These are phyloP conservation scores for Cardamine chenopodiifolia DNA, from an alignment of 345 rosid species.

Conservation along the genomic window DNA sequence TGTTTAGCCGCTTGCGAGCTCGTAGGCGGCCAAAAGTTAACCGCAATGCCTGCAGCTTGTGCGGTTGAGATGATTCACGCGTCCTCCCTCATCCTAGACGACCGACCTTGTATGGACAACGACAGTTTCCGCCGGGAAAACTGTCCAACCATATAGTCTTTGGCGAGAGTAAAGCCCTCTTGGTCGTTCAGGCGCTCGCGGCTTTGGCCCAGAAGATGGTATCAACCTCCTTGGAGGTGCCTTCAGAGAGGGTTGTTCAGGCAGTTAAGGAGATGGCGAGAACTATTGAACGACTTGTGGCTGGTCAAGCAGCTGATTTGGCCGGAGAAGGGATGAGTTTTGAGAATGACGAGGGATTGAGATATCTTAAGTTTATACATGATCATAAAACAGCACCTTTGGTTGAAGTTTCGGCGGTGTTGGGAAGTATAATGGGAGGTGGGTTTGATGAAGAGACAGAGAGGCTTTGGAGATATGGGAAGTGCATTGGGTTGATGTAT, in stretches of 20 bases:
- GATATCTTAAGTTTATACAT: not conserved
- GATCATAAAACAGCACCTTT: not conserved
- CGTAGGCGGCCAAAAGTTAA: not conserved
- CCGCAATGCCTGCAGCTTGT: not conserved
- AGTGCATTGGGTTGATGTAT: not conserved
- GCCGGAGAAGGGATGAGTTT: not conserved
- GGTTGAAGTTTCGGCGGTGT: not conserved
- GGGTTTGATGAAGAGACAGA: not conserved
- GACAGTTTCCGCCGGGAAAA: not conserved
- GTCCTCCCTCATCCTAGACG: not conserved
- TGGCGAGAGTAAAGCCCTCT: not conserved
- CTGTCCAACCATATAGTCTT: not conserved
- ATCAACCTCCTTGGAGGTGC: not conserved
- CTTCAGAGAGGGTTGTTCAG: not conserved
- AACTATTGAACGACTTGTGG: not conserved
- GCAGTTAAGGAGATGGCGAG: not conserved
- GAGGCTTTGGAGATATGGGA: not conserved
- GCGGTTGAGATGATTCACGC: not conserved
- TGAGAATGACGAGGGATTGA: not conserved
- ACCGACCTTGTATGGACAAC: constrained; percentile 1
- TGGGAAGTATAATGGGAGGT: not conserved
- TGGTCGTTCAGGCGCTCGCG: not conserved
- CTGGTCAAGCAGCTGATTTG: not conserved
- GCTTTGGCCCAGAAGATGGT: not conserved
- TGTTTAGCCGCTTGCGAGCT: not conserved